phyloP scores from a whole-genome alignment of 1,284 basidiomycete genomes.

The Apiotrichum porosum region DNA sequence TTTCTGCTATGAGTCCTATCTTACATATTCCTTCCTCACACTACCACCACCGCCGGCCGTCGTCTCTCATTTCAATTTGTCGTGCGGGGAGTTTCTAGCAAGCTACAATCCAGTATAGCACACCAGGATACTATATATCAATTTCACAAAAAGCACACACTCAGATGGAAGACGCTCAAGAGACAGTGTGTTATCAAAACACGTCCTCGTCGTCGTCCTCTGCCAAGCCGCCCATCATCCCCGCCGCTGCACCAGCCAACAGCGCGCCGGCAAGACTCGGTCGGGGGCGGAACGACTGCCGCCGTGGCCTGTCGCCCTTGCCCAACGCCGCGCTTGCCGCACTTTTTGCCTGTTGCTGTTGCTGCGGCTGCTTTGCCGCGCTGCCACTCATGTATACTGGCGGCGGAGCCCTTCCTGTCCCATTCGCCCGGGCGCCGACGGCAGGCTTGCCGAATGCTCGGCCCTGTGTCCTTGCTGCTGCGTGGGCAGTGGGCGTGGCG shows the following conservation, averaged over 20 bases:
- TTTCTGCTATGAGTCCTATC: too few relatives aligned
- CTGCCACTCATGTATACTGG: constrained; percentile 3
- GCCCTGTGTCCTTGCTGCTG: neutral
- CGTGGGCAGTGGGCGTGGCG: neutral
- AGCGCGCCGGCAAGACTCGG: constrained; percentile 12
- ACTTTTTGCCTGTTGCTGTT: too few relatives aligned
- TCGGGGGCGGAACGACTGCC: constrained; percentile 56
- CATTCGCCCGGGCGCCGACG: constrained; percentile 5
- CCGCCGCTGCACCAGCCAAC: constrained; percentile 2
- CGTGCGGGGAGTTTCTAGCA: too few relatives aligned
- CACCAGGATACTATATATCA: neutral
- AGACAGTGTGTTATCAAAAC: too few relatives aligned
- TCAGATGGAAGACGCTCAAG: too few relatives aligned
- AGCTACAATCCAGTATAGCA: too few relatives aligned
- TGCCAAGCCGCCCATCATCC: neutral
- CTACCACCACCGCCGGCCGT: too few relatives aligned
- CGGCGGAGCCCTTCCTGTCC: neutral
- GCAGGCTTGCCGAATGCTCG: constrained; percentile 10
- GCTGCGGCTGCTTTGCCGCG: too few relatives aligned
- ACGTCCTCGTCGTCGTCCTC: constrained; percentile 21
- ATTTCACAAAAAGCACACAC: neutral
- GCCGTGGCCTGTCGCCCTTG: constrained; percentile 57
- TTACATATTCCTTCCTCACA: too few relatives aligned
- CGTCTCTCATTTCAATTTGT: too few relatives aligned
- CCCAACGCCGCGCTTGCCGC: constrained; percentile 58